Evolutionary conservation across 2,329 filamentous ascomycete species (phyloP).

Genomic region (Cadophora malorum): DNA sequence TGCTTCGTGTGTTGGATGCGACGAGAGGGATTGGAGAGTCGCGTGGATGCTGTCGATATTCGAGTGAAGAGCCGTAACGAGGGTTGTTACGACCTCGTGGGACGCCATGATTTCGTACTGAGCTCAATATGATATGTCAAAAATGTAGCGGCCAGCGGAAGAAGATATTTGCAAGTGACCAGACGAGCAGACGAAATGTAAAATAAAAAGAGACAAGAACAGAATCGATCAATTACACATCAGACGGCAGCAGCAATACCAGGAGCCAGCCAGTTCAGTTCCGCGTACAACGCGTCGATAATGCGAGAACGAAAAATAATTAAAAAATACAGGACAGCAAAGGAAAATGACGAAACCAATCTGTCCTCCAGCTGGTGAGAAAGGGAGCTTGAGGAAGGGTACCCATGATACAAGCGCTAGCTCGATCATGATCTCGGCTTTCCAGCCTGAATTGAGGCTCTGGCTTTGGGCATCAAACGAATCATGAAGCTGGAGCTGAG

Average conservation of each 20-base stretch:
- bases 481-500: background rate
- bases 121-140: background rate
- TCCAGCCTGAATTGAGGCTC: conserved; percentile 3
- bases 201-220: background rate
- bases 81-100: conserved; percentile 31
- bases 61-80: conserved; percentile 39
- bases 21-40: conserved; percentile 35
- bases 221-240: background rate
- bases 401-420: conserved; percentile 8
- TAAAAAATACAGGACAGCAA: background rate
- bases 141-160: conserved; percentile 2
- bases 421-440: background rate
- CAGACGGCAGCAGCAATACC: background rate
- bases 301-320: background rate
- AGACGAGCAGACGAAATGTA: background rate
- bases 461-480: conserved; percentile 9
- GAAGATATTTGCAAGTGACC: background rate
- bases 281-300: background rate
- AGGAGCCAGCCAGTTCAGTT: conserved; percentile 14
- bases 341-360: background rate
- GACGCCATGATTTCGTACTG: background rate
- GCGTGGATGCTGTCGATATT: conserved; percentile 42
- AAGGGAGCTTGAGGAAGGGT: background rate
- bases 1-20: conserved; percentile 37
- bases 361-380: background rate